A percentile compares a stretch with the other conserved stretches of the same genome.
Evolutionary conservation across 306 rosid species (phyloP).

Genomic region (Sechiopsis laciniata): DNA sequence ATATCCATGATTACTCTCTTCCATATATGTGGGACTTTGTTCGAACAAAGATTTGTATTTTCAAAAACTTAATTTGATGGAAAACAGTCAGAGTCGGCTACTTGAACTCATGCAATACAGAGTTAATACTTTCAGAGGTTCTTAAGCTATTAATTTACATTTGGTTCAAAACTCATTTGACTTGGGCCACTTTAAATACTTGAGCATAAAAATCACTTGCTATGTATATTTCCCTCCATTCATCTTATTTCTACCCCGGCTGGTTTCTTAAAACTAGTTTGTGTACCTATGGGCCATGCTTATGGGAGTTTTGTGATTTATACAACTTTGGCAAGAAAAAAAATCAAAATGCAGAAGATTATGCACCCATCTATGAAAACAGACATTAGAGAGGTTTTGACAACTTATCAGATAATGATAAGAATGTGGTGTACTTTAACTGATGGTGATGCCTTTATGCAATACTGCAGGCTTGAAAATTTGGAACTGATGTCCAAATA

Average conservation of each 20-base stretch:
- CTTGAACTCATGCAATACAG: neutral
- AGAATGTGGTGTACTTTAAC: neutral
- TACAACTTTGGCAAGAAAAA: neutral
- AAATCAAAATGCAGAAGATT: neutral
- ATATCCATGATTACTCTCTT: too few relatives aligned
- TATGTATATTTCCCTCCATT: neutral
- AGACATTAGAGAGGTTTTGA: neutral
- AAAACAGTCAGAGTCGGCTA: neutral
- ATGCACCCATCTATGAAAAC: neutral
- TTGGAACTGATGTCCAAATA: slow-evolving; percentile 72
- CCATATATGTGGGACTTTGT: too few relatives aligned
- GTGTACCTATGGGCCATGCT: neutral
- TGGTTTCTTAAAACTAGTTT: slow-evolving; percentile 10
- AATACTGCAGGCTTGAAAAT: slow-evolving; percentile 73
- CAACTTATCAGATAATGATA: neutral
- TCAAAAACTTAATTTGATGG: neutral
- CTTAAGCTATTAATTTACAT: neutral
- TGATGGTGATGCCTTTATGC: neutral
- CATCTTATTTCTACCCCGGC: neutral
- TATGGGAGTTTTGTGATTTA: slow-evolving; percentile 1
- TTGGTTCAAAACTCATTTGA: neutral
- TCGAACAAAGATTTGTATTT: too few relatives aligned
- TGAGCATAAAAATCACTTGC: neutral
- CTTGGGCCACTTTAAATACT: neutral
- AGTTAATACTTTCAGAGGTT: neutral